Percentiles rank a stretch among this genome's conserved stretches.
Evolutionary conservation across 768 basidiomycete genomes (phyloP).

Genomic region (Hortiboletus flavorubellus): DNA sequence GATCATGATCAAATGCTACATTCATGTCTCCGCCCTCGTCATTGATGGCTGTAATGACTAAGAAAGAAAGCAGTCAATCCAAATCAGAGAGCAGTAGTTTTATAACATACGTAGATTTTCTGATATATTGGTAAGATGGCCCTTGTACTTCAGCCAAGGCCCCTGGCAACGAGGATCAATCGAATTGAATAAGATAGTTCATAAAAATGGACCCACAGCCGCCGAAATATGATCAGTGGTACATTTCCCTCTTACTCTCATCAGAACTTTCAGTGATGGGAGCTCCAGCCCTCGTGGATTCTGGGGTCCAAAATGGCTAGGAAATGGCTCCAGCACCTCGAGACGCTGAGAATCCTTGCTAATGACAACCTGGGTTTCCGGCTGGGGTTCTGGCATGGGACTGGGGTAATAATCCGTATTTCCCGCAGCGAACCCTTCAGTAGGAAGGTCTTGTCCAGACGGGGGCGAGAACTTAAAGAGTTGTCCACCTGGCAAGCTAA

Average conservation of each 20-base stretch:
- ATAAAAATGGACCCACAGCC: slow-evolving; percentile 53
- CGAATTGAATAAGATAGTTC: not conserved
- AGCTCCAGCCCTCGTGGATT: slow-evolving; percentile 66
- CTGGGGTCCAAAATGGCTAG: slow-evolving; percentile 59
- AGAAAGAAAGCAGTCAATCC: slow-evolving; percentile 5
- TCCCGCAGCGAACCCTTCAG: slow-evolving; percentile 76
- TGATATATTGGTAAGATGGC: slow-evolving; percentile 92
- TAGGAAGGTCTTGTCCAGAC: slow-evolving; percentile 78
- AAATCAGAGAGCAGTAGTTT: not conserved
- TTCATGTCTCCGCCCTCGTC: slow-evolving; percentile 95
- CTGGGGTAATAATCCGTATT: slow-evolving; percentile 72
- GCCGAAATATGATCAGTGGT: slow-evolving; percentile 99
- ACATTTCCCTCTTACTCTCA: slow-evolving; percentile 96
- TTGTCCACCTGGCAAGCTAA: slow-evolving; percentile 64
- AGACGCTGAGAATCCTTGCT: slow-evolving; percentile 76
- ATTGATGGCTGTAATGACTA: slow-evolving; percentile 93
- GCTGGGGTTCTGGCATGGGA: slow-evolving; percentile 68
- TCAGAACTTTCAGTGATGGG: slow-evolving; percentile 75
- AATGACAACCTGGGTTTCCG: slow-evolving; percentile 77
- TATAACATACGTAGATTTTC: slow-evolving; percentile 80
- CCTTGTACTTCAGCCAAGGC: slow-evolving; percentile 99
- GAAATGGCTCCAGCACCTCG: slow-evolving; percentile 84
- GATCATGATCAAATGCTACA: slow-evolving; percentile 78
- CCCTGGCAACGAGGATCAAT: slow-evolving; percentile 48
- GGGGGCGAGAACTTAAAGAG: slow-evolving; percentile 85